Evolutionary conservation across 108 stramenopile species (phyloP).

Genomic region (Pelagomonas calceolata): DNA sequence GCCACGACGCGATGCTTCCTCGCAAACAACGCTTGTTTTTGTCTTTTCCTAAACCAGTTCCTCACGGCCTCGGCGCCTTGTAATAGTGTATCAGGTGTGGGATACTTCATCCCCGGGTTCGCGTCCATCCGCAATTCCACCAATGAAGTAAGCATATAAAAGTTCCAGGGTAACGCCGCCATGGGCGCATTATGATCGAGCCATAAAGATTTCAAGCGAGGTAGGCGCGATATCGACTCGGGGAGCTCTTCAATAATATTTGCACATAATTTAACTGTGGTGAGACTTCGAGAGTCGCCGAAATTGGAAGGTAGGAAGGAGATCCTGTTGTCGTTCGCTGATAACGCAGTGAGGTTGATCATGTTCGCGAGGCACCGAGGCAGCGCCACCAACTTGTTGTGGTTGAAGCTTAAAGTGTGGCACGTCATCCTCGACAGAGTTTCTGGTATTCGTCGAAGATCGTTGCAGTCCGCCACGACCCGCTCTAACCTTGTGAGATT

Average conservation of each 20-base stretch:
- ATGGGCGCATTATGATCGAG: conserved; percentile 24
- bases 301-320: conserved; percentile 17
- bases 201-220: conserved; percentile 3
- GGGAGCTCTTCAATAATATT: neutral
- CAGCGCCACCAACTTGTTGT: conserved; percentile 20
- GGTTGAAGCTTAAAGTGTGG: conserved; percentile 11
- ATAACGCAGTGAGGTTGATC: conserved; percentile 10
- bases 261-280: neutral
- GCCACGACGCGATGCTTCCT: conserved; percentile 26
- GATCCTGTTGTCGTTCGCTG: conserved; percentile 18
- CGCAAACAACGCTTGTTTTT: conserved; percentile 9
- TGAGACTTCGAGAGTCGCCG: conserved; percentile 12
- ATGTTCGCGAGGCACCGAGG: conserved; percentile 27
- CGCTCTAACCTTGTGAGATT: conserved; percentile 18
- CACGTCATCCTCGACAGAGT: conserved; percentile 20
- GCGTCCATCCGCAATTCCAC: conserved; percentile 14
- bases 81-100: conserved; percentile 7
- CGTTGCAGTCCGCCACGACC: conserved; percentile 26
- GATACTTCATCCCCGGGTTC: conserved; percentile 15
- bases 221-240: neutral
- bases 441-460: conserved; percentile 23
- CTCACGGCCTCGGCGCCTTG: conserved; percentile 15
- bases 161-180: conserved; percentile 21
- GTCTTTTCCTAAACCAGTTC: conserved; percentile 14
- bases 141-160: conserved; percentile 10